phyloP scores from a whole-genome alignment of 768 basidiomycete genomes.

The Rickenella mellea region DNA sequence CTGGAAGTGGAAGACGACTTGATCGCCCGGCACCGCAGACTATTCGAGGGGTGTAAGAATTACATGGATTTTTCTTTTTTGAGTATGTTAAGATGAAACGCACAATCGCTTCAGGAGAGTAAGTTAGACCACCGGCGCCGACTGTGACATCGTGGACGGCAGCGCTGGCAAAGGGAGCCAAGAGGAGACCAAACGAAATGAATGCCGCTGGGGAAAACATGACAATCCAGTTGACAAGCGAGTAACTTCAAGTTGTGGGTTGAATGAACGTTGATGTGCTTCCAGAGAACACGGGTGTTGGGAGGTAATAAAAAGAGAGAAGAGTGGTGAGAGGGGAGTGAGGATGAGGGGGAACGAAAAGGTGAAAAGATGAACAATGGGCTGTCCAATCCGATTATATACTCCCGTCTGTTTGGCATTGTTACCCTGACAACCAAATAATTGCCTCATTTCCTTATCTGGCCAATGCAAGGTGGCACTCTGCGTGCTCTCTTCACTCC shows the following conservation, averaged over 20 bases:
- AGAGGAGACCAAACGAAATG: slow-evolving; percentile 37
- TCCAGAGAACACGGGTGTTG: slow-evolving; percentile 10
- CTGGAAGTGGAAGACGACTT: slow-evolving; percentile 53
- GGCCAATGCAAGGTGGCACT: no score
- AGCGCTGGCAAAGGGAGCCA: slow-evolving; percentile 41
- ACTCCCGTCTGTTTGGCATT: no score
- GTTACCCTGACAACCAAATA: no score
- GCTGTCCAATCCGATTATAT: no score
- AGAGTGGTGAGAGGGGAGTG: slow-evolving; percentile 7
- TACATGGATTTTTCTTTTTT: neutral
- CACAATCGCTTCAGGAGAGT: slow-evolving; percentile 46
- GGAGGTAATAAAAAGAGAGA: slow-evolving; percentile 10
- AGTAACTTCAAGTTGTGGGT: slow-evolving; percentile 14
- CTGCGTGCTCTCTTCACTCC: no score
- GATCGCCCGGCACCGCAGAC: slow-evolving; percentile 43
- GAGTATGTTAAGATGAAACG: slow-evolving; percentile 12
- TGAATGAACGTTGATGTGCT: slow-evolving; percentile 10
- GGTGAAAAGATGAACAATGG: no score
- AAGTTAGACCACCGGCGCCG: slow-evolving; percentile 33
- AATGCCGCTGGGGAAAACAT: slow-evolving; percentile 32
- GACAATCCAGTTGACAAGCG: slow-evolving; percentile 20
- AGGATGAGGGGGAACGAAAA: no score
- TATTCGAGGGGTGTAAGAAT: slow-evolving; percentile 11
- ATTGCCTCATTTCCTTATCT: no score
- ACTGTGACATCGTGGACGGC: slow-evolving; percentile 46